A percentile compares a stretch with the other conserved stretches of the same genome.
phyloP scores from a whole-genome alignment of 2,329 filamentous ascomycete genomes.

The Pyrenochaeta sp. region DNA sequence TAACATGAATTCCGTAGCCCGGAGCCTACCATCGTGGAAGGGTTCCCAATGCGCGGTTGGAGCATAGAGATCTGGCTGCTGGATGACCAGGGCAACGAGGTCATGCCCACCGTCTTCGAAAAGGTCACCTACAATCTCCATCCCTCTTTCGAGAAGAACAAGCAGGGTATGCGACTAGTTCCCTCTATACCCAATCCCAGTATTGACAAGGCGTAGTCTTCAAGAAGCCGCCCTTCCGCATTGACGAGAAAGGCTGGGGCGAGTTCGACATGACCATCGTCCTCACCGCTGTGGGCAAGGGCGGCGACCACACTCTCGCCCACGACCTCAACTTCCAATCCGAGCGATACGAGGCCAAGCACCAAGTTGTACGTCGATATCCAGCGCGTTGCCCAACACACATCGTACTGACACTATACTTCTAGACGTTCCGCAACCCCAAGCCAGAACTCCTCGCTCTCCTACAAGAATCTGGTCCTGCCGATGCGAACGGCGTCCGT shows the following conservation, averaged over 20 bases:
- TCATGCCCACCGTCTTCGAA: conserved; percentile 84
- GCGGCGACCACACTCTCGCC: conserved; percentile 75
- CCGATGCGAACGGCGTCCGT: conserved; percentile 68
- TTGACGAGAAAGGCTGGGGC: conserved; percentile 95
- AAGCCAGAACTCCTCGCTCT: conserved; percentile 81
- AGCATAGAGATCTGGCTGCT: conserved; percentile 84
- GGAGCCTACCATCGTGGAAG: conserved; percentile 81
- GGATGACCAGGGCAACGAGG: conserved; percentile 84
- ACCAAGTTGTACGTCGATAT: conserved; percentile 68
- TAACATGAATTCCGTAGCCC: conserved; percentile 60
- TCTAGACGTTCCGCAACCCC: conserved; percentile 85
- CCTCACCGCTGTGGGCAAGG: conserved; percentile 84
- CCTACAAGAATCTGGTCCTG: conserved; percentile 82
- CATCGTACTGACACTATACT: conserved; percentile 7
- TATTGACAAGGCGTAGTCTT: conserved; percentile 57
- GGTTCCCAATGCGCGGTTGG: conserved; percentile 93
- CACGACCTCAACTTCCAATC: conserved; percentile 94
- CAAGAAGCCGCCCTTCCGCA: conserved; percentile 84
- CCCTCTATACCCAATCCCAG: too few relatives aligned
- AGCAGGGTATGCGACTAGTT: conserved; percentile 75
- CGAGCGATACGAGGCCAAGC: conserved; percentile 81
- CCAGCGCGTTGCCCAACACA: not conserved
- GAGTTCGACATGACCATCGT: conserved; percentile 96
- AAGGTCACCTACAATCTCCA: conserved; percentile 94
- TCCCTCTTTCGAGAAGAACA: conserved; percentile 87